These are phyloP conservation scores for Raphanus raphanistrum DNA, from an alignment of 345 rosid species.

Conservation along the genomic window DNA sequence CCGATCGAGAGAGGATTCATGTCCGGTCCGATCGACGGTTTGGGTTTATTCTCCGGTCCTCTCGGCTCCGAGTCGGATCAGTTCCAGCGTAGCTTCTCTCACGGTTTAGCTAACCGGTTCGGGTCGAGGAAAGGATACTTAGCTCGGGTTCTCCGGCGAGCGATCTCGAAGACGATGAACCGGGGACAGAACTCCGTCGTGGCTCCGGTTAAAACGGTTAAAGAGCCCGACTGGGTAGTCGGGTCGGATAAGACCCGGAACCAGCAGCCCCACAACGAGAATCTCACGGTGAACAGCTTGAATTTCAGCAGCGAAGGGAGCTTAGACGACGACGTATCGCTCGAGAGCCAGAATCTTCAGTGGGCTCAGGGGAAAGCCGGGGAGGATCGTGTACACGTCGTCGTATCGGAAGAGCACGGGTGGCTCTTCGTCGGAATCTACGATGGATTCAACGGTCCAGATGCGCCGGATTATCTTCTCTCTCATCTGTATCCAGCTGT, in stretches of 20 bases:
- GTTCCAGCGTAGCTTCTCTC: slow-evolving; percentile 82
- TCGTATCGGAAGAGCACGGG: slow-evolving; percentile 88
- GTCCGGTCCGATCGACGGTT: slow-evolving; percentile 88
- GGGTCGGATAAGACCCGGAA: slow-evolving; percentile 52
- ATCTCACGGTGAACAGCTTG: slow-evolving; percentile 57
- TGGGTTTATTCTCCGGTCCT: slow-evolving; percentile 58
- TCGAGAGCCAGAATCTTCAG: slow-evolving; percentile 78
- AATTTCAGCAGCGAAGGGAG: slow-evolving; percentile 68
- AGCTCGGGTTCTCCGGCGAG: slow-evolving; percentile 67
- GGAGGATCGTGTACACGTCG: slow-evolving; percentile 98
- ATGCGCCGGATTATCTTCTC: slow-evolving; percentile 83
- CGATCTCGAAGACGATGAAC: slow-evolving; percentile 62
- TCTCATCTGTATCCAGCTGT: slow-evolving; percentile 74
- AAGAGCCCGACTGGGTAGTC: slow-evolving; percentile 72
- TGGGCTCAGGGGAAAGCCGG: slow-evolving; percentile 99
- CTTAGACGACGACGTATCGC: slow-evolving; percentile 67
- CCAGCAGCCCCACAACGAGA: slow-evolving; percentile 49
- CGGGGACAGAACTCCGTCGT: slow-evolving; percentile 81
- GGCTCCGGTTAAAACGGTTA: slow-evolving; percentile 72
- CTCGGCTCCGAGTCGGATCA: slow-evolving; percentile 57
- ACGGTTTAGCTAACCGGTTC: slow-evolving; percentile 50
- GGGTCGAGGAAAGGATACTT: slow-evolving; percentile 57
- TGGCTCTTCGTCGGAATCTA: slow-evolving; percentile 98
- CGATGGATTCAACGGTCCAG: slow-evolving; percentile 98
- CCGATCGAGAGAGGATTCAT: slow-evolving; percentile 85